Evolutionary conservation across 495 filamentous ascomycete species (phyloP).

Genomic region (Trichoderma reesei): DNA sequence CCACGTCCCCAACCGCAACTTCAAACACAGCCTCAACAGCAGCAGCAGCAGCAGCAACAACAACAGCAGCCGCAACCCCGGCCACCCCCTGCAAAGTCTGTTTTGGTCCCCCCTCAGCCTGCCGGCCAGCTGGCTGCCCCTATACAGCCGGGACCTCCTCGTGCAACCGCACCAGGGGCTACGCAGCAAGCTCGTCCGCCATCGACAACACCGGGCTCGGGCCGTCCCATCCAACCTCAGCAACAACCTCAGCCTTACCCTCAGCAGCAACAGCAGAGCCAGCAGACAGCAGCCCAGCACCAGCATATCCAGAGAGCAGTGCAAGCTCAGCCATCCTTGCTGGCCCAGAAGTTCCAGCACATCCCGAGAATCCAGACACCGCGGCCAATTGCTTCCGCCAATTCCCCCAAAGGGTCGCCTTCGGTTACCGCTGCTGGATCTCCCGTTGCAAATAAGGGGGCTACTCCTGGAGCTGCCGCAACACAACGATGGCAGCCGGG

Average conservation of each 20-base stretch:
- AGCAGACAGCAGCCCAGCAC: neutral
- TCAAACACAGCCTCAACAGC: constrained; percentile 17
- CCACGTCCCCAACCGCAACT: constrained; percentile 18
- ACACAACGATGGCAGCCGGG: constrained; percentile 1
- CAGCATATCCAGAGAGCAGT: constrained; percentile 2
- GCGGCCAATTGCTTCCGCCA: constrained; percentile 8
- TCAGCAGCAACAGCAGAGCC: neutral
- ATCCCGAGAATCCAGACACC: constrained; percentile 8
- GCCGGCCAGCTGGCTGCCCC: constrained; percentile 27
- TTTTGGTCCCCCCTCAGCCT: constrained; percentile 30
- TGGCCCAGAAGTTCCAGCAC: constrained; percentile 16
- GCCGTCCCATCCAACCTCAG: constrained; percentile 12
- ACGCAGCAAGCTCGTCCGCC: constrained; percentile 17
- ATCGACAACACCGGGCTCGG: constrained; percentile 12
- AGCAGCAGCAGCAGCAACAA: constrained; percentile 15
- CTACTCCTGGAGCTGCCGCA: neutral
- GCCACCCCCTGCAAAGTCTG: constrained; percentile 20
- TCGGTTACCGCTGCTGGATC: constrained; percentile 1
- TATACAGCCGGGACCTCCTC: constrained; percentile 19
- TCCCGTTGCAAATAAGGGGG: neutral
- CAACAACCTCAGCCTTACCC: constrained; percentile 7
- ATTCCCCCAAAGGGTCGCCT: constrained; percentile 16
- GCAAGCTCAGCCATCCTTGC: constrained; percentile 10
- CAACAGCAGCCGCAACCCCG: constrained; percentile 17
- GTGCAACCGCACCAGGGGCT: constrained; percentile 14